Evolutionary conservation across 2,329 filamentous ascomycete species (phyloP).

Genomic region (Fusarium sp.): DNA sequence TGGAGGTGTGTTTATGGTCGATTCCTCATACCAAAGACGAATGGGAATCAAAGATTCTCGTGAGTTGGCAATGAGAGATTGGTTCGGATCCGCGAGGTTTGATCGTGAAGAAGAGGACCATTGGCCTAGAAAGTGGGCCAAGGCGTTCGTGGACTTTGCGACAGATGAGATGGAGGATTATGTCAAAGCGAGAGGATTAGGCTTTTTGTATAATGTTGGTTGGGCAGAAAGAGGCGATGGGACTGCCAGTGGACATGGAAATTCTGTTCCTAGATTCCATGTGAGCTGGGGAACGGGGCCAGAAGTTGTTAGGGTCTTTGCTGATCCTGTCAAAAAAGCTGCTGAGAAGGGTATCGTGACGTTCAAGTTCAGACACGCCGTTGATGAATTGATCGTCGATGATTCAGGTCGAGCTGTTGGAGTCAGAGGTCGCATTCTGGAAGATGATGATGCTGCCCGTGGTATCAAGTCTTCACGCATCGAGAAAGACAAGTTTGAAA

Average conservation of each 20-base stretch:
- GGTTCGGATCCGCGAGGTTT: slow-evolving; percentile 67
- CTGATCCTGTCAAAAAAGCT: slow-evolving; percentile 64
- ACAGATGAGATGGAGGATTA: slow-evolving; percentile 68
- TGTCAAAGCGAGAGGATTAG: slow-evolving; percentile 63
- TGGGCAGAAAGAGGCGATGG: slow-evolving; percentile 72
- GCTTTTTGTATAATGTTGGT: slow-evolving; percentile 65
- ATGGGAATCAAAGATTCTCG: slow-evolving; percentile 68
- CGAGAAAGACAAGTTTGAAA: slow-evolving; percentile 63
- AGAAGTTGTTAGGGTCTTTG: slow-evolving; percentile 68
- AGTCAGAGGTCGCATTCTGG: slow-evolving; percentile 64
- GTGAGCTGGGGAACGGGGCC: slow-evolving; percentile 71
- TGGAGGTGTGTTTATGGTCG: slow-evolving; percentile 69
- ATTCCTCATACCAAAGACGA: slow-evolving; percentile 66
- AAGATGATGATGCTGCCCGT: slow-evolving; percentile 60
- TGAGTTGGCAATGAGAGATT: slow-evolving; percentile 68
- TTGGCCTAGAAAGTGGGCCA: slow-evolving; percentile 71
- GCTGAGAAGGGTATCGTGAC: slow-evolving; percentile 64
- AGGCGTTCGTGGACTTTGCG: slow-evolving; percentile 72
- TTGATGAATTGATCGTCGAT: slow-evolving; percentile 67
- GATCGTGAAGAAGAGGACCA: slow-evolving; percentile 66
- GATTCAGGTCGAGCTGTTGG: slow-evolving; percentile 63
- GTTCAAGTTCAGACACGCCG: slow-evolving; percentile 67
- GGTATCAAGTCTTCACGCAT: slow-evolving; percentile 64
- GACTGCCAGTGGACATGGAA: slow-evolving; percentile 66
- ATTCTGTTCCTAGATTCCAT: slow-evolving; percentile 72